Conservation (phyloP, 768 basidiomycete genomes). For the Xerocomellus intermedius region DNA sequence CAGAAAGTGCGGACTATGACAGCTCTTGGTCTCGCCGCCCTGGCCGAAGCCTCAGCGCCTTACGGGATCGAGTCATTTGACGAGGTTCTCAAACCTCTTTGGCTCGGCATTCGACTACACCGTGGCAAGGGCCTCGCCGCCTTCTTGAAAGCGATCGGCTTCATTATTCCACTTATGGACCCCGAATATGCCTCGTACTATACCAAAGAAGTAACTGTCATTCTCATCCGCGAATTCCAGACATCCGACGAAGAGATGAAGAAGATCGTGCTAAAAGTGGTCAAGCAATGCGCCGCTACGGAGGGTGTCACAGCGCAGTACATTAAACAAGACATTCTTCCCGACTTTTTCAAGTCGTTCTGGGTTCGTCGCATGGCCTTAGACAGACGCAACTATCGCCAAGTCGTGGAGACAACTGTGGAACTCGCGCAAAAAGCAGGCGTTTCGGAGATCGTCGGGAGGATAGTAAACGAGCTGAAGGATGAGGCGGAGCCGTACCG, state of each 20-base stretch:
- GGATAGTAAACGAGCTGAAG: constrained; percentile 66
- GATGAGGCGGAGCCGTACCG: constrained; percentile 73
- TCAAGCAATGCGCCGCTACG: constrained; percentile 97
- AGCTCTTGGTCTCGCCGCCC: constrained; percentile 75
- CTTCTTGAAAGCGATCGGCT: constrained; percentile 91
- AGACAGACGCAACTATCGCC: constrained; percentile 92
- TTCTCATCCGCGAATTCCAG: constrained; percentile 97
- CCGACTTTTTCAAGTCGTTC: constrained; percentile 99
- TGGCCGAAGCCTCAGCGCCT: constrained; percentile 95
- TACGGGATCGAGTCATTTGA: constrained; percentile 99
- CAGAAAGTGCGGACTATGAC: constrained; percentile 83
- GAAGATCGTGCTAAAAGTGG: constrained; percentile 98
- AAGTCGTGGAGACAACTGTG: constrained; percentile 98
- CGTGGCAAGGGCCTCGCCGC: constrained; percentile 78
- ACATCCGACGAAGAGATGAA: constrained; percentile 99
- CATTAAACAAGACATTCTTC: constrained; percentile 96
- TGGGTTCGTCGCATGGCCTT: constrained; percentile 99
- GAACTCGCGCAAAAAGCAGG: constrained; percentile 97
- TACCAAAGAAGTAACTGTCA: constrained; percentile 95
- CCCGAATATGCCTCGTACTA: constrained; percentile 99
- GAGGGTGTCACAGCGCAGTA: constrained; percentile 96
- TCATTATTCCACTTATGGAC: constrained; percentile 99
- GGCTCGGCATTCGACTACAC: constrained; percentile 76
- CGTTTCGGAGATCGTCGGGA: constrained; percentile 92
- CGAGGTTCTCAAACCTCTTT: constrained; percentile 81